Percentiles rank a stretch among this genome's conserved stretches.
Evolutionary conservation across 306 rosid genomes (phyloP).

Genomic region (Oemleria cerasiformis): DNA sequence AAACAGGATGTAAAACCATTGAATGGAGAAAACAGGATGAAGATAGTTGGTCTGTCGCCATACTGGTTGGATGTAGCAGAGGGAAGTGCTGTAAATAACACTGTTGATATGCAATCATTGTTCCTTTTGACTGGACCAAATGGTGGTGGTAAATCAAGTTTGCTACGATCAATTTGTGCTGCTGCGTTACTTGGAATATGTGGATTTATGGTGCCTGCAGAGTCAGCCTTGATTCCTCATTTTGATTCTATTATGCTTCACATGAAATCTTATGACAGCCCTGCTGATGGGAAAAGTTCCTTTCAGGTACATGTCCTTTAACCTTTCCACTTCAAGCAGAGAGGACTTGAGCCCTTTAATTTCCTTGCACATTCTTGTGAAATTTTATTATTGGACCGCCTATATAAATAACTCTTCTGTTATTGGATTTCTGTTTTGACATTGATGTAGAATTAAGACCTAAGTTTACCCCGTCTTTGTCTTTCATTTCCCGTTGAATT

Average conservation of each 20-base stretch:
- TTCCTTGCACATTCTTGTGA: neutral
- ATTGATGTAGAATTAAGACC: neutral
- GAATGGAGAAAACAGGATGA: slow-evolving; percentile 48
- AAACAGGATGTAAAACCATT: slow-evolving; percentile 48
- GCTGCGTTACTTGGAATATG: slow-evolving; percentile 87
- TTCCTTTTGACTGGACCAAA: slow-evolving; percentile 95
- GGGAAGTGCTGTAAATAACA: slow-evolving; percentile 81
- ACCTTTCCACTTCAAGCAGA: neutral
- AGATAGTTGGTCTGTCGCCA: slow-evolving; percentile 74
- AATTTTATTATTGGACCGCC: neutral
- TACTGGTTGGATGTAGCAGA: slow-evolving; percentile 82
- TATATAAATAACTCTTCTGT: neutral
- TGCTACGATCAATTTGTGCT: slow-evolving; percentile 90
- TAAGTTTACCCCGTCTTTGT: neutral
- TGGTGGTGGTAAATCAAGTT: slow-evolving; percentile 98
- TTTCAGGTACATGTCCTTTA: slow-evolving; percentile 60
- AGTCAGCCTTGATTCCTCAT: slow-evolving; percentile 78
- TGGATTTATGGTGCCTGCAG: slow-evolving; percentile 93
- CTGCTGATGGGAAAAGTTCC: slow-evolving; percentile 94
- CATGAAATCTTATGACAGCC: slow-evolving; percentile 96
- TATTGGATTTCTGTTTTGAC: neutral
- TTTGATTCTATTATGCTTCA: slow-evolving; percentile 87
- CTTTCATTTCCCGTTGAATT: neutral
- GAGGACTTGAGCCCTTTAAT: neutral
- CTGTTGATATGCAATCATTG: slow-evolving; percentile 80